A percentile compares a stretch with the other conserved stretches of the same genome.
Conservation (phyloP, 2,329 filamentous ascomycete species). For the Calonectria hawksworthii region DNA sequence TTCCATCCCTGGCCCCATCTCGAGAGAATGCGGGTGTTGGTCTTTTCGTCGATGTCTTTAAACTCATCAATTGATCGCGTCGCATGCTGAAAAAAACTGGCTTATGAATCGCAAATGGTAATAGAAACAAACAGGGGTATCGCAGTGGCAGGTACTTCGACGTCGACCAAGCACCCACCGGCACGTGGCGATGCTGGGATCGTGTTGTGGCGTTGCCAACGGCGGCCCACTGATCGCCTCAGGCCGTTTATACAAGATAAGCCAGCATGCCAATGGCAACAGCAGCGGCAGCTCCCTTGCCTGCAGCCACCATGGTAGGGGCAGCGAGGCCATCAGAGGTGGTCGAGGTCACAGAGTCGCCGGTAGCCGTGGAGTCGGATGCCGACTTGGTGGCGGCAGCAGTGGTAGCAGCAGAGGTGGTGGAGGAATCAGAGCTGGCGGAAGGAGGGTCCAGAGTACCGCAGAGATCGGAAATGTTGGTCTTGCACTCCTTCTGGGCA, state of each 20-base stretch:
- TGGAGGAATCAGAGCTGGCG: conserved; percentile 39
- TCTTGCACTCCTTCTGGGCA: conserved; percentile 64
- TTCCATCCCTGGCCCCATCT: conserved; percentile 38
- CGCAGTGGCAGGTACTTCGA: conserved; percentile 24
- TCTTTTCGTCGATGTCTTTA: conserved; percentile 42
- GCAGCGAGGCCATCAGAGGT: conserved; percentile 52
- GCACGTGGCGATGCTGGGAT: conserved; percentile 37
- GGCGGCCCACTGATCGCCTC: conserved; percentile 34
- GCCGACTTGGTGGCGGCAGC: conserved; percentile 36
- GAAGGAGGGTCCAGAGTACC: conserved; percentile 52
- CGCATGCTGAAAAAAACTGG: conserved; percentile 44
- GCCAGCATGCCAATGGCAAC: conserved; percentile 67
- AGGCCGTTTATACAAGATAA: conserved; percentile 60
- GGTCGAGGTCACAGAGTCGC: conserved; percentile 50
- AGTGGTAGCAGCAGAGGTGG: conserved; percentile 43
- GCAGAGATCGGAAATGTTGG: conserved; percentile 63
- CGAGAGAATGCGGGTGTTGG: conserved; percentile 27
- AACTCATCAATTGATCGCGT: conserved; percentile 47
- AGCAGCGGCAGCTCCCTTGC: conserved; percentile 62
- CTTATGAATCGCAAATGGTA: conserved; percentile 49
- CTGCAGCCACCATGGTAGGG: conserved; percentile 57
- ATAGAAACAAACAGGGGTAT: conserved; percentile 48
- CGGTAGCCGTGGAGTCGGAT: conserved; percentile 36
- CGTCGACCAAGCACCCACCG: conserved; percentile 28
- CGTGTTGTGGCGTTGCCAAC: conserved; percentile 37